Percentiles rank a stretch among this genome's conserved stretches.
phyloP scores from a whole-genome alignment of 768 basidiomycete species.

The Tylopilus rubrobrunneus region DNA sequence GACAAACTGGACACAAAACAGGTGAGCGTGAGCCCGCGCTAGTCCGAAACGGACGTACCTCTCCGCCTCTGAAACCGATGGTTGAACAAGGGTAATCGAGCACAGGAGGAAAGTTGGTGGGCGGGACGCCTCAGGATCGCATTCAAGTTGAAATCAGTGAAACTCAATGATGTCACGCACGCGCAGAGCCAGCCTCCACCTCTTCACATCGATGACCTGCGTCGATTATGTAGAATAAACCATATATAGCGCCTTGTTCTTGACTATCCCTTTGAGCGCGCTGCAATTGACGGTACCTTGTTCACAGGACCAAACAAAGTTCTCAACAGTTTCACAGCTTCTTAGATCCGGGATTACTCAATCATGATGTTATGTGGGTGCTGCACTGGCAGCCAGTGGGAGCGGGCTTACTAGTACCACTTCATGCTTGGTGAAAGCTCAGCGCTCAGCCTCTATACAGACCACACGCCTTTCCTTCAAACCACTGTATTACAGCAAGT shows the following conservation, averaged over 20 bases:
- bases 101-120: constrained; percentile 12
- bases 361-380: too few species aligned
- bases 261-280: neutral
- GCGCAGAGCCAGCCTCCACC: neutral
- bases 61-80: neutral
- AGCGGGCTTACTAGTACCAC: too few species aligned
- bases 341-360: too few species aligned
- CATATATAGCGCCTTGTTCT: constrained; percentile 6
- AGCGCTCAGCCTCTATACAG: too few species aligned
- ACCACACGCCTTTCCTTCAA: too few species aligned
- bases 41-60: neutral
- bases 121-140: constrained; percentile 13
- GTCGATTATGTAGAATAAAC: constrained; percentile 10
- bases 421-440: too few species aligned
- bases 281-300: neutral
- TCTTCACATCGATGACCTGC: neutral
- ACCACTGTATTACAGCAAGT: too few species aligned
- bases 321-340: too few species aligned
- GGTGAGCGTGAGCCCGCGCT: neutral
- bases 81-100: neutral
- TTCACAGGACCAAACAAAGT: too few species aligned
- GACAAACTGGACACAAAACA: neutral
- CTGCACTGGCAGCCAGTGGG: too few species aligned
- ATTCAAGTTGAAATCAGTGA: too few species aligned
- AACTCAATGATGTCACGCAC: constrained; percentile 1